Evolutionary conservation across 148 eudicot species (phyloP).

Genomic region (Suaeda aralocaspica): DNA sequence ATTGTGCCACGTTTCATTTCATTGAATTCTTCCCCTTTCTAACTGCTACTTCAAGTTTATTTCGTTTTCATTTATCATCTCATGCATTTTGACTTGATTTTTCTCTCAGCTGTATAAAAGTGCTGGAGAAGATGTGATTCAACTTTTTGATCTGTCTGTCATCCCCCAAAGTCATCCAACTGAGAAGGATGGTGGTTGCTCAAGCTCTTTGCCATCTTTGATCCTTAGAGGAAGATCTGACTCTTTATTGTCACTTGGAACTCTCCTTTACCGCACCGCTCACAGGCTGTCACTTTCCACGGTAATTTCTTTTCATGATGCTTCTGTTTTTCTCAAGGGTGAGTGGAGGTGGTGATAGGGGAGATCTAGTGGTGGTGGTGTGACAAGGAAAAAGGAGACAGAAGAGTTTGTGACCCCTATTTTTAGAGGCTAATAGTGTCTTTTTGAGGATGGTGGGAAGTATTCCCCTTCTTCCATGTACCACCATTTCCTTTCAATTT

Average conservation of each 20-base stretch:
- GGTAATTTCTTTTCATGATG: conserved; percentile 31
- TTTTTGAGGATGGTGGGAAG: too few relatives aligned
- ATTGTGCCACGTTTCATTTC: conserved; percentile 21
- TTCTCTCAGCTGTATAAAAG: conserved; percentile 68
- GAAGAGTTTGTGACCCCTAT: neutral
- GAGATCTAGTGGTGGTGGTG: neutral
- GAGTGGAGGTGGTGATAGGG: neutral
- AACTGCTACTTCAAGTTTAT: neutral
- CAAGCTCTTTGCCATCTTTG: conserved; percentile 60
- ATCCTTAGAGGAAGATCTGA: conserved; percentile 72
- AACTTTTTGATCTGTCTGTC: conserved; percentile 84
- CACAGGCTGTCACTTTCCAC: conserved; percentile 90
- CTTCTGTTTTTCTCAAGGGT: neutral
- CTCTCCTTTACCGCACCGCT: conserved; percentile 76
- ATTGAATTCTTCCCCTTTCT: neutral
- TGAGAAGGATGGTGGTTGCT: conserved; percentile 48
- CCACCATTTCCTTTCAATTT: neutral
- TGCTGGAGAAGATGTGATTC: conserved; percentile 96
- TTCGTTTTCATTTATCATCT: neutral
- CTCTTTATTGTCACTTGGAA: conserved; percentile 78
- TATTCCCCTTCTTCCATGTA: neutral
- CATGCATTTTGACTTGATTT: conserved; percentile 8
- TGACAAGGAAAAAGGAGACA: neutral
- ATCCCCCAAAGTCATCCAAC: conserved; percentile 62
- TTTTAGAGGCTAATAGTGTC: neutral